These are phyloP conservation scores for Fraxinus angustifolia DNA, from an alignment of 305 asterid genomes.

Conservation along the genomic window DNA sequence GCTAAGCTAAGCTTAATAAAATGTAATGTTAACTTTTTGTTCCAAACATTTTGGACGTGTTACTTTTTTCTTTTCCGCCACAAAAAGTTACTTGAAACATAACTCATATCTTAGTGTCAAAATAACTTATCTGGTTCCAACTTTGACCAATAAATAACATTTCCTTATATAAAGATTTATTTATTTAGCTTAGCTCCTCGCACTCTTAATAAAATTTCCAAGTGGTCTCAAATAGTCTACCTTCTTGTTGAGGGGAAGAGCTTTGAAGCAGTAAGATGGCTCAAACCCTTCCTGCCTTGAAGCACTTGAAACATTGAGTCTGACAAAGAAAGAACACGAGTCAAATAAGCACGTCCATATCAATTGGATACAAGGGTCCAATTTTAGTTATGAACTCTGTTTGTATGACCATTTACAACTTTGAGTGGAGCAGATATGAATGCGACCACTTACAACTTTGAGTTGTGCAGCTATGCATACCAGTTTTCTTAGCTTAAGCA, in stretches of 20 bases:
- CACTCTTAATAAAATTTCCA: background rate
- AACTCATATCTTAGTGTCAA: background rate
- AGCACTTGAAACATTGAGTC: slow-evolving; percentile 33
- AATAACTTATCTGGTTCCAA: background rate
- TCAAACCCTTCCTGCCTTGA: slow-evolving; percentile 43
- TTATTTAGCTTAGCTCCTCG: background rate
- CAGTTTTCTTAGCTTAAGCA: background rate
- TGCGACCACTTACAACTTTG: background rate
- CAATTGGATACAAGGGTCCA: background rate
- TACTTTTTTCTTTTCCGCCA: background rate
- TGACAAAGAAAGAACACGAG: slow-evolving; percentile 26
- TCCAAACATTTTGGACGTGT: background rate
- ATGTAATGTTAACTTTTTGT: background rate
- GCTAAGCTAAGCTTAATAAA: background rate
- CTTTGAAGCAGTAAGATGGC: slow-evolving; percentile 61
- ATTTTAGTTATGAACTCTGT: slow-evolving; percentile 3
- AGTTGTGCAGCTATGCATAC: background rate
- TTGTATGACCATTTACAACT: background rate
- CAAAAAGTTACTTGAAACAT: background rate
- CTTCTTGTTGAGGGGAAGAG: slow-evolving; percentile 82
- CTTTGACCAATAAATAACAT: background rate
- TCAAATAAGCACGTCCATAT: background rate
- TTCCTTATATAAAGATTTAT: background rate
- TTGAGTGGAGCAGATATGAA: background rate
- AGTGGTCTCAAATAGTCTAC: slow-evolving; percentile 26